phyloP scores from a whole-genome alignment of 768 basidiomycete species.

The Saitozyma sp. region DNA sequence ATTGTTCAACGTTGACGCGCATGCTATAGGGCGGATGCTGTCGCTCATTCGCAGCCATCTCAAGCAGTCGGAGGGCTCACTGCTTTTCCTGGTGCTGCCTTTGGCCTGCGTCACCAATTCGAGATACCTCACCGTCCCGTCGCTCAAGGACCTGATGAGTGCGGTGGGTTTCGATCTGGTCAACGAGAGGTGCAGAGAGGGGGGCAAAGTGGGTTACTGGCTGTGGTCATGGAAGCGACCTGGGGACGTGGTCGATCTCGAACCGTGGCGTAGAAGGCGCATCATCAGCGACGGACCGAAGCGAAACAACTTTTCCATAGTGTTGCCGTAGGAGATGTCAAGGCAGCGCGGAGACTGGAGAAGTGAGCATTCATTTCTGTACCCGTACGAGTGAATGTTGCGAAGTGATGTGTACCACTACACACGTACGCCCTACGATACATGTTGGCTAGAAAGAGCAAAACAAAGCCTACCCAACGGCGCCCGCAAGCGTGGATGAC shows the following conservation, averaged over 20 bases:
- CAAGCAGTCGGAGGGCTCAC: conserved; percentile 15
- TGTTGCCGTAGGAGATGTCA: conserved; percentile 43
- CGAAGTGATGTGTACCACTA: too few relatives aligned
- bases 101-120: conserved; percentile 82
- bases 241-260: not conserved
- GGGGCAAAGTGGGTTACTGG: conserved; percentile 87
- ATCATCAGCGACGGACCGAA: conserved; percentile 63
- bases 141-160: conserved; percentile 54
- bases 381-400: too few relatives aligned
- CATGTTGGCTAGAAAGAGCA: too few relatives aligned
- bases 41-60: conserved; percentile 38
- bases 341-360: too few relatives aligned
- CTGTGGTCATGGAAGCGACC: conserved; percentile 58
- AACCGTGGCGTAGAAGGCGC: conserved; percentile 43
- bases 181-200: conserved; percentile 63
- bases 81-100: conserved; percentile 61
- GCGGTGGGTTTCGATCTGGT: conserved; percentile 66
- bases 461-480: too few relatives aligned
- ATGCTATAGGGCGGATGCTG: conserved; percentile 38
- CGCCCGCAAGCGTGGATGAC: too few relatives aligned
- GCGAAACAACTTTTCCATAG: conserved; percentile 77
- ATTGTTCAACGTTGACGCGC: conserved; percentile 2
- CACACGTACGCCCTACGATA: too few relatives aligned
- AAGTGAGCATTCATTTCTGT: too few relatives aligned
- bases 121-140: conserved; percentile 69